Conservation (phyloP, 495 filamentous ascomycete genomes). For the Pseudomonodictys pantanalensis region DNA sequence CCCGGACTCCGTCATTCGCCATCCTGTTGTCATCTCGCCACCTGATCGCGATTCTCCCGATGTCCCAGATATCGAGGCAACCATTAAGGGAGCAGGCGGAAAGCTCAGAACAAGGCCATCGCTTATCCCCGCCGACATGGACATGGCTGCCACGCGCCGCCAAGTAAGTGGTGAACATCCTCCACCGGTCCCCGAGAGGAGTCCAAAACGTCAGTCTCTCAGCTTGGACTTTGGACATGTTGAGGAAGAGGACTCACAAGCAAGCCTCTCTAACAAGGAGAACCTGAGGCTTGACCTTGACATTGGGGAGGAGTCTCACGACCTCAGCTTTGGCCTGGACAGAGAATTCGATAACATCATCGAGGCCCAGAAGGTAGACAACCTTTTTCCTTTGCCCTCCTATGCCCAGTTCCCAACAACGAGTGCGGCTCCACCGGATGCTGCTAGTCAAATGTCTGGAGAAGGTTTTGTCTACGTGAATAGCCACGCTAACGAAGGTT, state of each 20-base stretch:
- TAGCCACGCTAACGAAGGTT: slow-evolving; percentile 34
- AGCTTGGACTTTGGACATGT: slow-evolving; percentile 28
- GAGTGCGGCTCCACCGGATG: slow-evolving; percentile 15
- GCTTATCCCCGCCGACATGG: slow-evolving; percentile 77
- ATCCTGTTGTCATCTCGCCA: slow-evolving; percentile 51
- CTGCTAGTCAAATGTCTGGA: slow-evolving; percentile 28
- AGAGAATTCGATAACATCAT: slow-evolving; percentile 94
- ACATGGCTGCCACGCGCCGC: slow-evolving; percentile 84
- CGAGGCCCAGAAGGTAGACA: slow-evolving; percentile 92
- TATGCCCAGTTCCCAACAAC: slow-evolving; percentile 29
- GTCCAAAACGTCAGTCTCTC: slow-evolving; percentile 34
- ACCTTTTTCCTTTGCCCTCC: slow-evolving; percentile 48
- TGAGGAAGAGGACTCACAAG: slow-evolving; percentile 20
- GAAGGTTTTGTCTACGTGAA: slow-evolving; percentile 35
- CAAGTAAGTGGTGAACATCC: slow-evolving; percentile 65
- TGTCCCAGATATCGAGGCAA: slow-evolving; percentile 81
- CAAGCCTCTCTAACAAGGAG: slow-evolving; percentile 39
- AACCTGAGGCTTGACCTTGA: slow-evolving; percentile 65
- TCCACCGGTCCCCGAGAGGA: slow-evolving; percentile 39
- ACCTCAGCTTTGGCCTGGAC: slow-evolving; percentile 79
- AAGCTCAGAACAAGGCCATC: slow-evolving; percentile 89
- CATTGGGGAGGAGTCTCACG: slow-evolving; percentile 49
- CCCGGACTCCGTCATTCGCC: slow-evolving; percentile 91
- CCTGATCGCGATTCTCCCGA: slow-evolving; percentile 50
- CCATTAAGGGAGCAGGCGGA: slow-evolving; percentile 83